These are phyloP conservation scores for Helotiales sp. DNA, from an alignment of 2,329 filamentous ascomycete genomes.

Conservation along the genomic window DNA sequence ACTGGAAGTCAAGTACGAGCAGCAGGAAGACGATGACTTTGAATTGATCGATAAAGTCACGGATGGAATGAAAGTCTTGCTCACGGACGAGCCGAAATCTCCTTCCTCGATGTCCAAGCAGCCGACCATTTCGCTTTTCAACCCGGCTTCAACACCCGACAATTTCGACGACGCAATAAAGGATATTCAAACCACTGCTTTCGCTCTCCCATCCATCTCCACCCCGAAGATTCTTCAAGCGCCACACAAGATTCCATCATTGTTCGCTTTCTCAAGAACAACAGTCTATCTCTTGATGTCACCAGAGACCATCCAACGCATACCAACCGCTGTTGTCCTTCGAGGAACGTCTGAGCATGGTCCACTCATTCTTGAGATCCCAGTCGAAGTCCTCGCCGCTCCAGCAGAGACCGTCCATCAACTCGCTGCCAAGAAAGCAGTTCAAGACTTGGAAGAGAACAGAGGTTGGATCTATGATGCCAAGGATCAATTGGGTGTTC, in stretches of 20 bases:
- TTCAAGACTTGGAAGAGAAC: constrained; percentile 68
- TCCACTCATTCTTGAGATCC: constrained; percentile 63
- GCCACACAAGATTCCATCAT: constrained; percentile 60
- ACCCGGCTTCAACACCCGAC: constrained; percentile 40
- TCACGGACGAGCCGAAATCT: constrained; percentile 21
- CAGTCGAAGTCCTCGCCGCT: constrained; percentile 50
- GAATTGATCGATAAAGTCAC: constrained; percentile 61
- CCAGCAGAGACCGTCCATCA: constrained; percentile 63
- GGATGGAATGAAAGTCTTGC: constrained; percentile 45
- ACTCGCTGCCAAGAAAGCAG: constrained; percentile 66
- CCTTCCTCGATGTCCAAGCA: constrained; percentile 19
- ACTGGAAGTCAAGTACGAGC: constrained; percentile 61
- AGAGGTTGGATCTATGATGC: constrained; percentile 63
- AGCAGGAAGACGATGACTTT: constrained; percentile 50
- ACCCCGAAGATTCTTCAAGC: constrained; percentile 62
- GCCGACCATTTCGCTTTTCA: constrained; percentile 55
- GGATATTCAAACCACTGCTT: constrained; percentile 40
- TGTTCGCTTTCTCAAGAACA: constrained; percentile 67
- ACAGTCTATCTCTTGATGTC: constrained; percentile 66
- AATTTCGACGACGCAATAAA: constrained; percentile 32
- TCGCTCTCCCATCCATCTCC: constrained; percentile 52
- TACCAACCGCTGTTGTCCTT: constrained; percentile 57
- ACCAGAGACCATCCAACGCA: constrained; percentile 44
- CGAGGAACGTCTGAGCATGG: constrained; percentile 56
- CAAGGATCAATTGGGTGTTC: constrained; percentile 44